Base-by-base conservation (phyloP, 2,329 filamentous ascomycete genomes). In the Diaporthe aspalathi region DNA sequence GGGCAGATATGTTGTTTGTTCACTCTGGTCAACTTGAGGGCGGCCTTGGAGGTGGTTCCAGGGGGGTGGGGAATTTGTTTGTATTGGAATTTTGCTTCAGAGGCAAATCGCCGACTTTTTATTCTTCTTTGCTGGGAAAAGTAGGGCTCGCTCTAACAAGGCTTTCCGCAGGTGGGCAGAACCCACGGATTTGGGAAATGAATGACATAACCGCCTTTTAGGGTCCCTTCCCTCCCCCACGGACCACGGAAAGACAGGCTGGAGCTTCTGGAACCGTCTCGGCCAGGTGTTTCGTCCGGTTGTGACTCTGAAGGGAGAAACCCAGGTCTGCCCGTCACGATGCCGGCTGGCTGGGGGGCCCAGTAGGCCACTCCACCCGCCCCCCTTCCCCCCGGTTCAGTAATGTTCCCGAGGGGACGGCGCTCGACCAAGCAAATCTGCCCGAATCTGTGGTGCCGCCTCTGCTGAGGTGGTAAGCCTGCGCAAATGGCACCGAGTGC, bases 261-360 rank as follows among this genome's bases (percentile, higher is more conserved):
- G n/a, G n/a, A n/a, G n/a, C 35, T 38, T 38, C 35, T 65, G 20
- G 45, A 49, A 24, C 60, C 60, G 60, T 65, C 60, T 65, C 60
- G 60, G 43, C 45, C 45, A 50, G 43, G 60, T 20, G 60, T 65
- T 65, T 65, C 60, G 60, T 50, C 60, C 60, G 60, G 45, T 65
- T 65, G 60, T 29, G 27, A 50, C 45, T 22, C 12, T 20, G 45
- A 35, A 60, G 35, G 32, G 49, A 45, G 12, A 22, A 9, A 50
- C 29, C 43, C 57, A 50, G 27, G 27, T 32, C 9, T 49, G 43
- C 57, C 57, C 43, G 35, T 65, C 43, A 50, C 60, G 45, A 50
- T 47, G 40, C 17, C 43, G 17, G 24, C 57, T 32, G 24, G 32
- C 32, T 32, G 8, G 32, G n/a, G 22, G 40, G n/a, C n/a, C 45